Base-by-base conservation (phyloP, 2,329 filamentous ascomycete genomes). In the Ilyonectria mors-panacis region DNA sequence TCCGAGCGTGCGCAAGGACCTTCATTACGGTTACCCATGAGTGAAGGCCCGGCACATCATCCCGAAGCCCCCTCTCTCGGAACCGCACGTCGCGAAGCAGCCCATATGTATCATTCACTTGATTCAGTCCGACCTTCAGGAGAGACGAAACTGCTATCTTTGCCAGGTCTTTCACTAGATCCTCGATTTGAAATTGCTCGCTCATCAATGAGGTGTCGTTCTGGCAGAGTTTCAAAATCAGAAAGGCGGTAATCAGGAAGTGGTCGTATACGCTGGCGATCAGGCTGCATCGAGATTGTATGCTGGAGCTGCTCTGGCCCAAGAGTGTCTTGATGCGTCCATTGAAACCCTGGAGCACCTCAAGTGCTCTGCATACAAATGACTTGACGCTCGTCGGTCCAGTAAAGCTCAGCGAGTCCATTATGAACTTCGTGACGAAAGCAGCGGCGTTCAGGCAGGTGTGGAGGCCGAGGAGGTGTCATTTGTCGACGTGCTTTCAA, bases 1-100 rank as follows among this genome's bases (percentile, higher is more conserved):
- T 86, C 8, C 77, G 78, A 13, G 85, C 84, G 37, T 82, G 79
- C 30, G 86, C 84, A 5, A 92, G 75, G 0, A 86, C 78, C 54
- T 86, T 85, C 73, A 91, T 88, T 5, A 89, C 67, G 23, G 88
- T 80, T 2, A 90, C 85, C 91, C 90, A 93, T 10, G 86, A 85
- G 63, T 89, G 84, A 9, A 86, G 72, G 2, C 77, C 69, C 15
- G 80, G 76, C n/a, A 82, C 77, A 35, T 87, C 83, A 17, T 81
- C 77, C 30, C 82, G 83, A 37, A 92, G 84, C 1, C 88, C 89
- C 53, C 81, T 81, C 67, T 89, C 86, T 45, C 87, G 81, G 42
- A 80, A 78, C 1, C 81, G 76, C 4, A 81, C 73, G 3, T 78
- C 82, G 60, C 86, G 85, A 3, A 90, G 79, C 39, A 85, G 79